Base-by-base conservation (phyloP, 192 early-diverging fungal species). In the Mortierella hygrophila region DNA sequence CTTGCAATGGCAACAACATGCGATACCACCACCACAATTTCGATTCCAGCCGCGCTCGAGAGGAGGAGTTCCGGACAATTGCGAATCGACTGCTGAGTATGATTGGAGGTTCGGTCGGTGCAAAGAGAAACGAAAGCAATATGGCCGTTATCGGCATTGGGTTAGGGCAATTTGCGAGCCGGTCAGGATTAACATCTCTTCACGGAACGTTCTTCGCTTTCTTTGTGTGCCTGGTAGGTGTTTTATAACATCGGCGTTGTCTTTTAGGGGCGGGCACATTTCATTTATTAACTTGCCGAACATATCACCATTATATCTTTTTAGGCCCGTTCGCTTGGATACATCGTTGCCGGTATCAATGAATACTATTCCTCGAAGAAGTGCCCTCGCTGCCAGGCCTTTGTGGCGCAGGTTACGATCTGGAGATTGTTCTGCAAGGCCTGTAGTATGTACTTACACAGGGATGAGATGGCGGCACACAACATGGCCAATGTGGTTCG, bases 1-100 rank as follows among this genome's bases (percentile, higher is more conserved):
- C 69, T n/a, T 79, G 72, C 70, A 72, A 72, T 40, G 77, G 77
- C 49, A 44, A 26, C 52, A 79, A 72, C 20, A 21, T 41, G 10
- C 69, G 37, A 52, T 78, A 40, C 23, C 26, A 49, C 38, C 18
- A 41, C 29, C 68, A 57, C 15, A 55, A 29, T 21, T 78, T 68
- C 52, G 77, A 78, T 42, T 23, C 37, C 16, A 8, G 41, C 11
- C 68, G 77, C 11, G 68, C 77, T 0, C 38, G 40, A 16, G 47
- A 78, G 32, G 35, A 40, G 10, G 77, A 79, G 77, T 72, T 72
- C 52, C 23, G 20, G 20, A 40, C 18, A 7, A 57, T 78, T 2
- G 77, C 77, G 11, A 41, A 78, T 46, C 16, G 46, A 1, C 35
- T 78, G 49, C 40, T 78, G 7, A 68, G 44, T 9, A 55, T 71